These are phyloP conservation scores for Kernera saxatilis DNA, from an alignment of 345 rosid genomes.

Conservation along the genomic window DNA sequence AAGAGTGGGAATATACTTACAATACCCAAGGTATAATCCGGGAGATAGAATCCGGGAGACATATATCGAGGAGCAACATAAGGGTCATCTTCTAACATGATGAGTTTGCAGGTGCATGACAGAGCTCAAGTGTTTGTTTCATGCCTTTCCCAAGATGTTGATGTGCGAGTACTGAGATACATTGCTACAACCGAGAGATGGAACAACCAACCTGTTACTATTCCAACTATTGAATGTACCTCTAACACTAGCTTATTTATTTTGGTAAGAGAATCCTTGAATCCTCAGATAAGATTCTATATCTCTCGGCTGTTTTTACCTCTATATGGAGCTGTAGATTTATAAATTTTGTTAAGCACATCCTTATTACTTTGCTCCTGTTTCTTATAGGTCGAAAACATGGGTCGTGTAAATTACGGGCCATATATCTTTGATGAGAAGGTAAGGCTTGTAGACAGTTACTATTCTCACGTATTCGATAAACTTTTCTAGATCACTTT, in stretches of 20 bases:
- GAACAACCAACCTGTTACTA: conserved; percentile 54
- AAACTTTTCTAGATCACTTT: not conserved
- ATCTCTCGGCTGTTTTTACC: not conserved
- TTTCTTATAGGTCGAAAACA: conserved; percentile 77
- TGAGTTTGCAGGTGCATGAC: conserved; percentile 71
- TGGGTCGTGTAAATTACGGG: conserved; percentile 92
- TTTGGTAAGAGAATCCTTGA: conserved; percentile 44
- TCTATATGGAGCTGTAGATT: not conserved
- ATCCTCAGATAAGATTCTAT: not conserved
- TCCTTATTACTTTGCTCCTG: not conserved
- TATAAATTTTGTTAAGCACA: not conserved
- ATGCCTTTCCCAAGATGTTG: conserved; percentile 40
- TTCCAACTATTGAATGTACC: conserved; percentile 52
- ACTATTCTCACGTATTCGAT: not conserved
- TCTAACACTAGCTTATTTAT: conserved; percentile 55
- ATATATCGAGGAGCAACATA: not conserved
- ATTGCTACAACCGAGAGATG: conserved; percentile 65
- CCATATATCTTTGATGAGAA: conserved; percentile 68
- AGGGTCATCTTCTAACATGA: conserved; percentile 3
- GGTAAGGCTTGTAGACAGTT: conserved; percentile 34
- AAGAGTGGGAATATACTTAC: conserved; percentile 43
- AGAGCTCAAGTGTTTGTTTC: conserved; percentile 78
- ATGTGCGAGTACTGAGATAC: conserved; percentile 39
- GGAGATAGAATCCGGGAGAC: not conserved
- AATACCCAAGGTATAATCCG: conserved; percentile 60